Evolutionary conservation across 2,329 filamentous ascomycete genomes (phyloP).

Genomic region (Coleophoma eucalyptorum): DNA sequence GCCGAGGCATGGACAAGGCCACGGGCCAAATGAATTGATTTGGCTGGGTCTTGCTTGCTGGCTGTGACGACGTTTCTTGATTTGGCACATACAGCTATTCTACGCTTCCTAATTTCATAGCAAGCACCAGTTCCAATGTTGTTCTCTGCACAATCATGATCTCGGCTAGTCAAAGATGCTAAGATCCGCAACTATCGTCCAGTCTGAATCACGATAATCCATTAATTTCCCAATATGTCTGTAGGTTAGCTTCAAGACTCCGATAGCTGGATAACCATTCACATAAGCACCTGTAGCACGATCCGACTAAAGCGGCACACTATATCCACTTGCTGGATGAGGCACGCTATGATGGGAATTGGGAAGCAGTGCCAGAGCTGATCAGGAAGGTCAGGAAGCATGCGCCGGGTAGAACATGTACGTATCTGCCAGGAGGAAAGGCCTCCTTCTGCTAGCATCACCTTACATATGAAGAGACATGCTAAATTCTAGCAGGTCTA

Average conservation of each 20-base stretch:
- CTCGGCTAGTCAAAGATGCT: background rate
- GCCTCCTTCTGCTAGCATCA: no score
- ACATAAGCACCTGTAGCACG: conserved; percentile 16
- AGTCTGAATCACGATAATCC: background rate
- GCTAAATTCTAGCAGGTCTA: conserved; percentile 47
- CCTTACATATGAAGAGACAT: no score
- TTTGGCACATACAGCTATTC: background rate
- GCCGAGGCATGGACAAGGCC: no score
- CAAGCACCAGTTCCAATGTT: background rate
- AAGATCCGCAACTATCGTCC: background rate
- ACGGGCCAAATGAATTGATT: no score
- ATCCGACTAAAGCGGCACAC: conserved; percentile 70
- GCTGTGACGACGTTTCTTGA: background rate
- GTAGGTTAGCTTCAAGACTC: conserved; percentile 10
- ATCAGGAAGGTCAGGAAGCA: conserved; percentile 94
- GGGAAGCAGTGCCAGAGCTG: conserved; percentile 82
- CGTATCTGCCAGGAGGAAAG: conserved; percentile 21
- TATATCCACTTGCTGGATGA: conserved; percentile 82
- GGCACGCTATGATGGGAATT: conserved; percentile 83
- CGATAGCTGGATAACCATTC: background rate
- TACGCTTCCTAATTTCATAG: background rate
- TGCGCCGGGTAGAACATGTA: conserved; percentile 82
- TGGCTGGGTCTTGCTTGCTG: background rate
- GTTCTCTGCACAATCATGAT: background rate
- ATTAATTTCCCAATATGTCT: conserved; percentile 17